A percentile compares a stretch with the other conserved stretches of the same genome.
Conservation (phyloP, 768 basidiomycete genomes). For the Termitomyces sp. region DNA sequence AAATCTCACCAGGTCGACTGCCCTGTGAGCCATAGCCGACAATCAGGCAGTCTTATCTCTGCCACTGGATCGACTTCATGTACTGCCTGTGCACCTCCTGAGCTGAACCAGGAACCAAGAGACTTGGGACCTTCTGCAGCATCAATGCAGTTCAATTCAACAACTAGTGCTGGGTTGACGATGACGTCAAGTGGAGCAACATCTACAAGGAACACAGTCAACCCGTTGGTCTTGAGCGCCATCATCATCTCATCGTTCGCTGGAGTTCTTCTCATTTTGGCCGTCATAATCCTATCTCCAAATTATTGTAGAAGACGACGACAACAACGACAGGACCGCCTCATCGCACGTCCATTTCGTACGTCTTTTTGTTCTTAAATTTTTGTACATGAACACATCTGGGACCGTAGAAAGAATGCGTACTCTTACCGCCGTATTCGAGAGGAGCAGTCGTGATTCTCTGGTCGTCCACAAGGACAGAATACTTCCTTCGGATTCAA, state of each 20-base stretch:
- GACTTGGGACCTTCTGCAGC: too few species aligned
- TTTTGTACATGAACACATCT: not conserved
- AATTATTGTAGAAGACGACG: not conserved
- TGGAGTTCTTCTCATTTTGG: not conserved
- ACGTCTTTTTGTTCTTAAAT: not conserved
- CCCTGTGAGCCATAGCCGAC: too few species aligned
- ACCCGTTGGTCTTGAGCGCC: not conserved
- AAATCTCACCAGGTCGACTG: too few species aligned
- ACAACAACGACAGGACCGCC: not conserved
- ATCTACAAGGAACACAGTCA: not conserved
- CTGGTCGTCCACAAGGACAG: not conserved
- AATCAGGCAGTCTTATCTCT: too few species aligned
- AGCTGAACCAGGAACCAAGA: too few species aligned
- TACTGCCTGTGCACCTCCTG: not conserved
- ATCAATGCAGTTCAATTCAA: not conserved
- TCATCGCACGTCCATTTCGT: not conserved
- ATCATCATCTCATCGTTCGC: not conserved
- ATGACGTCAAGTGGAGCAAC: not conserved
- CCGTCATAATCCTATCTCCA: not conserved
- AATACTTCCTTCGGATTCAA: not conserved
- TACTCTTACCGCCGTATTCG: not conserved
- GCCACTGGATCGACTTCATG: not conserved
- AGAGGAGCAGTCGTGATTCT: not conserved
- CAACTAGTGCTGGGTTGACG: not conserved
- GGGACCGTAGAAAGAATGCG: not conserved